Base-by-base conservation (phyloP, 306 rosid genomes). In the Arachis hypogaea region DNA sequence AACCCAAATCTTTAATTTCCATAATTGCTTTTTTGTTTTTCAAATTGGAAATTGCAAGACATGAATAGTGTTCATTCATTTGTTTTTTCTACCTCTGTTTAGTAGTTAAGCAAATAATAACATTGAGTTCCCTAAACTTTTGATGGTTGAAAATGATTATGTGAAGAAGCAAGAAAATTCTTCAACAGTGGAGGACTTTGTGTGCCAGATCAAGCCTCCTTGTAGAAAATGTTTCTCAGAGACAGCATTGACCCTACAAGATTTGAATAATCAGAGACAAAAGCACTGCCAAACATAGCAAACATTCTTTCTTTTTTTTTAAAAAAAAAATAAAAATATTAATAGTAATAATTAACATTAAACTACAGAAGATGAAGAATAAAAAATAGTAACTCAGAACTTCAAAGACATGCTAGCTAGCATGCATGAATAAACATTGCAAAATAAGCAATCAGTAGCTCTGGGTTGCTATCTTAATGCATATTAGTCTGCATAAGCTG, bases 201-300 rank as follows among this genome's bases (percentile, higher is more conserved):
- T 22, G 22, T 22, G 22, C 22, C 22, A 1, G 22, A 22, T 87
- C 90, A 74, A 77, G 77, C 63, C 72, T 75, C 65, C 38, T 11
- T 63, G 36, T 38, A 59, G 42, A 65, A 70, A 76, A 84, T 55
- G 40, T 45, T 71, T 68, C 41, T 49, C 78, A 42, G 69, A 76
- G 9, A 59, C 41, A 58, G 77, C 84, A 79, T 79, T 81, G 44
- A 22, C 9, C 28, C 14, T 22, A 6, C 47, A 72, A 85, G 90
- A 90, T 89, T 85, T 62, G 78, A 50, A 68, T 67, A 72, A 50
- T 63, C 59, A 47, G 79, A 66, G 74, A 84, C 64, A 18, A 8
- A 42, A n/a, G 29, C 73, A 62, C 85, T 74, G 85, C 61, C 60
- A 60, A 81, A 46, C 44, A 66, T 5, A 43, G 60, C 5, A 74